These are phyloP conservation scores for Penicillium waksmanii DNA, from an alignment of 495 filamentous ascomycete species.

Conservation along the genomic window DNA sequence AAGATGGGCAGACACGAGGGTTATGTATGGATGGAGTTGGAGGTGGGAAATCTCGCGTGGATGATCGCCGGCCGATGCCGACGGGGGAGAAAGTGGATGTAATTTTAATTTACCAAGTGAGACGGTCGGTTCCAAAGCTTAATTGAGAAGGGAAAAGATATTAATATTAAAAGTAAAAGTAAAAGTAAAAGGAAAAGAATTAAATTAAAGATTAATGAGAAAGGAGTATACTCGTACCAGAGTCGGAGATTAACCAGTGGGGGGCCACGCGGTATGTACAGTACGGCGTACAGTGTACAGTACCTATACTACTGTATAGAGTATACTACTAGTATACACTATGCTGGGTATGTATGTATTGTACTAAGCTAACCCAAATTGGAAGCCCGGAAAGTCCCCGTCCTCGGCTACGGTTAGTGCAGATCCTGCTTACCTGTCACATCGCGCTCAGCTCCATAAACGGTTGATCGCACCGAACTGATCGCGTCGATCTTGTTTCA, in stretches of 20 bases:
- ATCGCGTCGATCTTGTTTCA: constrained; percentile 23
- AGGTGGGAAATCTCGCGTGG: constrained; percentile 19
- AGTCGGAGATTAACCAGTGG: constrained; percentile 37
- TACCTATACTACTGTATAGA: no score
- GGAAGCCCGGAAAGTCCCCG: constrained; percentile 36
- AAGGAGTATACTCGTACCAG: no score
- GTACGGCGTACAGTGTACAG: neutral
- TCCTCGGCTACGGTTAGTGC: constrained; percentile 38
- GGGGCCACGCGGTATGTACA: constrained; percentile 23
- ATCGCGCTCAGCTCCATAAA: constrained; percentile 31
- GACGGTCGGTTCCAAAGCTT: constrained; percentile 49
- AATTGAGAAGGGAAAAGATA: constrained; percentile 28
- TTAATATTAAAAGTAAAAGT: neutral
- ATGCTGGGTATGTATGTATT: no score
- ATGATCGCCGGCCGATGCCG: constrained; percentile 32
- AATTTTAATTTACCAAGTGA: constrained; percentile 25
- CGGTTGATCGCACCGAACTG: constrained; percentile 32
- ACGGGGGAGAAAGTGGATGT: constrained; percentile 15
- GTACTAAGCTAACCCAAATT: constrained; percentile 19
- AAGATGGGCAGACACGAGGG: constrained; percentile 29
- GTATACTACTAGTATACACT: neutral
- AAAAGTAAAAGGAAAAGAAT: neutral
- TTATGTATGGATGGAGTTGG: constrained; percentile 23
- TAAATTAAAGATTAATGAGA: neutral
- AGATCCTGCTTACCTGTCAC: constrained; percentile 42